A percentile compares a stretch with the other conserved stretches of the same genome.
phyloP scores from a whole-genome alignment of 139 green algal species.

The Chlorella sp. region DNA sequence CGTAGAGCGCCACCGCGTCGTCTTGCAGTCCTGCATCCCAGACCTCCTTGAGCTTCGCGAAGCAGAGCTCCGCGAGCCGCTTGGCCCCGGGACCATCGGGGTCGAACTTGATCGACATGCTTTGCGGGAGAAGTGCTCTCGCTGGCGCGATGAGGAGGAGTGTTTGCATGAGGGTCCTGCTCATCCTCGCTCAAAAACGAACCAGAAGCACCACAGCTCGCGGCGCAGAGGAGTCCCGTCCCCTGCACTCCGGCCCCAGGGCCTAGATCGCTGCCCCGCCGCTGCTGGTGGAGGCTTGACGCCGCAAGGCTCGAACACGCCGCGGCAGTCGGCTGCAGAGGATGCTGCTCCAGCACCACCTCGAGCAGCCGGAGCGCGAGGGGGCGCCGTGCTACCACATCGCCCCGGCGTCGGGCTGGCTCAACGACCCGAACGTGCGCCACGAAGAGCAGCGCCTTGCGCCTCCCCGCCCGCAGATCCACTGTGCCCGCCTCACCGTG shows the following conservation, averaged over 20 bases:
- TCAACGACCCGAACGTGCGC: slow-evolving; percentile 4
- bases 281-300: no score
- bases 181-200: background rate
- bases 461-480: no score
- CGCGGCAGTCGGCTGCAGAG: no score
- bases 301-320: no score
- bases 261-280: no score
- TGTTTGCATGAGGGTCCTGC: background rate
- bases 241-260: no score
- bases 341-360: no score
- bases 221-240: no score
- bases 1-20: slow-evolving; percentile 8
- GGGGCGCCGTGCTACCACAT: background rate
- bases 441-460: no score
- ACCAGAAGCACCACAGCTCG: no score
- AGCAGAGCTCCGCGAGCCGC: background rate
- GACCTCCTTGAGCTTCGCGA: slow-evolving; percentile 4
- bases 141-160: background rate
- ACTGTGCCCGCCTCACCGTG: no score
- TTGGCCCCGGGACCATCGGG: background rate
- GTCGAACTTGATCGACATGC: slow-evolving; percentile 1
- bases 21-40: background rate
- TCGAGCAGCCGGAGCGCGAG: no score
- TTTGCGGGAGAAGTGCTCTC: background rate
- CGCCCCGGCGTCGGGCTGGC: background rate